Conservation (phyloP, 805 yeast species). For the Candida multigemmis region DNA sequence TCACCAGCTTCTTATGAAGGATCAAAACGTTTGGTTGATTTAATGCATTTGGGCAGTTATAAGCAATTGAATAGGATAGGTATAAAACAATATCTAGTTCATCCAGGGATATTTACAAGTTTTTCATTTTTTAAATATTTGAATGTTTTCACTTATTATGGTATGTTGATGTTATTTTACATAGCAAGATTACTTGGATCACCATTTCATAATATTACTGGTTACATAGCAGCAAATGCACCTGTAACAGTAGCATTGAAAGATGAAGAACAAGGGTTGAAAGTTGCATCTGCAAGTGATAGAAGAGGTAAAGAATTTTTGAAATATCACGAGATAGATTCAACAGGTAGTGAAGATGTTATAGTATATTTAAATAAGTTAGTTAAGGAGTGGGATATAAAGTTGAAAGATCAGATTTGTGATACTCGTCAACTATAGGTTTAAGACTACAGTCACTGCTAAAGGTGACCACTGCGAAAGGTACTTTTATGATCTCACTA, state of each 20-base stretch:
- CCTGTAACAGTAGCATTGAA: constrained; percentile 50
- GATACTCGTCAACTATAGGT: constrained; percentile 29
- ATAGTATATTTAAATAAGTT: constrained; percentile 50
- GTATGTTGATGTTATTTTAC: constrained; percentile 80
- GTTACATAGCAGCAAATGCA: constrained; percentile 86
- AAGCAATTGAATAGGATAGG: constrained; percentile 39
- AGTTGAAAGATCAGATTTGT: constrained; percentile 63
- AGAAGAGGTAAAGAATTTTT: constrained; percentile 60
- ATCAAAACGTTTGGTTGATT: constrained; percentile 79
- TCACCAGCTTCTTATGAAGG: constrained; percentile 78
- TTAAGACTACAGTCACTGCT: background rate
- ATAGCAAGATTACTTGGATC: constrained; percentile 77
- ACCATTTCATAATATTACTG: constrained; percentile 81
- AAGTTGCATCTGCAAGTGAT: constrained; percentile 61
- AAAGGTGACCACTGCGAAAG: too few species aligned
- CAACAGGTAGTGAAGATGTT: constrained; percentile 61
- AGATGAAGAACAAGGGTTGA: constrained; percentile 44
- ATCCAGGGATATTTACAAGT: constrained; percentile 91
- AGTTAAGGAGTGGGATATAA: constrained; percentile 63
- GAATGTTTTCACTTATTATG: constrained; percentile 71
- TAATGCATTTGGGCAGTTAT: constrained; percentile 69
- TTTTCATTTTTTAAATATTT: constrained; percentile 70
- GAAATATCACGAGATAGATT: constrained; percentile 44
- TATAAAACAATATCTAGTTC: constrained; percentile 68
- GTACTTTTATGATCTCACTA: too few species aligned